Conservation (phyloP, 805 yeast genomes). For the Scheffersomyces stipitis region DNA sequence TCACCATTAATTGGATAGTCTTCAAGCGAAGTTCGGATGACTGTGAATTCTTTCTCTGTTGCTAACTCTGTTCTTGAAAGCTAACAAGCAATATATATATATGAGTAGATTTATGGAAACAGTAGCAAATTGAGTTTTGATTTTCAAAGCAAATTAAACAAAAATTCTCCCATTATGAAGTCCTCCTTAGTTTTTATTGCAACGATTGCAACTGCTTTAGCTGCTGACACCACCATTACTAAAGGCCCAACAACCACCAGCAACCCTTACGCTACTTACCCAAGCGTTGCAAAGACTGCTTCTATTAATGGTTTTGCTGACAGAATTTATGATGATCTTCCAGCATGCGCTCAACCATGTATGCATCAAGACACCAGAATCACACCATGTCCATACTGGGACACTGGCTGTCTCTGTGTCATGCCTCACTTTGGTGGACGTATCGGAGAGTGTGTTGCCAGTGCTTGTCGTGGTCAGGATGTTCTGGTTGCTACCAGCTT, state of each 20-base stretch:
- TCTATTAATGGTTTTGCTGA: constrained; percentile 44
- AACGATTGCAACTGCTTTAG: not conserved
- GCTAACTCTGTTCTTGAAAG: no score
- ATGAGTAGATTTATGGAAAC: no score
- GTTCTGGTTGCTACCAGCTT: constrained; percentile 27
- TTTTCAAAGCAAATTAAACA: no score
- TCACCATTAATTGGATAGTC: no score
- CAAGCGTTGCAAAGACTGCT: constrained; percentile 35
- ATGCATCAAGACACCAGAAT: constrained; percentile 26
- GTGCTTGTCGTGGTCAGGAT: constrained; percentile 25
- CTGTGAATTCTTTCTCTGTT: no score
- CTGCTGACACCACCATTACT: not conserved
- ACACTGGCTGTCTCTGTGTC: constrained; percentile 42
- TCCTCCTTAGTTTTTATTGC: not conserved
- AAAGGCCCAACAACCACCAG: constrained; percentile 1
- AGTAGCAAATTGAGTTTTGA: no score
- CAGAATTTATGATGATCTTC: constrained; percentile 29
- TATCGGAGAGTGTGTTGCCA: constrained; percentile 34
- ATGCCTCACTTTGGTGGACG: constrained; percentile 33
- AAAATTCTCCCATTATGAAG: no score
- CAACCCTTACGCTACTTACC: constrained; percentile 26
- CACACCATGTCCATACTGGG: constrained; percentile 45
- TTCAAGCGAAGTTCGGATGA: no score
- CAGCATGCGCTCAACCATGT: constrained; percentile 38
- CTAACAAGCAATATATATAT: no score